A percentile compares a stretch with the other conserved stretches of the same genome.
Conservation (phyloP, 1,284 basidiomycete genomes). For the Boletus semigastroideus region DNA sequence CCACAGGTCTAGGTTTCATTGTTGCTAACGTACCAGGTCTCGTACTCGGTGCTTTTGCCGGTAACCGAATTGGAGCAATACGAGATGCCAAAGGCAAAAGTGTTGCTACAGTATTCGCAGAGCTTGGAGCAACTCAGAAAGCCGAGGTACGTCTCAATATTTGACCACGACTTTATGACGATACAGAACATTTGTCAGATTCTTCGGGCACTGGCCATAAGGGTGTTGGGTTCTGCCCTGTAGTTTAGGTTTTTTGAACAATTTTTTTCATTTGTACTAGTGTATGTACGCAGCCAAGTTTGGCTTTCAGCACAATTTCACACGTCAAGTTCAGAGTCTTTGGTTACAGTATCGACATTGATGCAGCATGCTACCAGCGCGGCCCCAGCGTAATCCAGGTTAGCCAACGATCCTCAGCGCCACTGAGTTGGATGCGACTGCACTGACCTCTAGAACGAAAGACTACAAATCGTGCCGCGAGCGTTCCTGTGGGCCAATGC, state of each 20-base stretch:
- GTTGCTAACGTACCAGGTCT: conserved; percentile 85
- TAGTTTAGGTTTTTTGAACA: conserved; percentile 5
- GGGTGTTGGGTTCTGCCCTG: conserved; percentile 78
- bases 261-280: neutral
- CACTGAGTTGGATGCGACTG: conserved; percentile 8
- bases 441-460: conserved; percentile 15
- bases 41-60: conserved; percentile 77
- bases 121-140: conserved; percentile 78
- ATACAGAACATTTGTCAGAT: conserved; percentile 53
- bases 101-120: conserved; percentile 87
- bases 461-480: conserved; percentile 10
- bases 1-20: conserved; percentile 78
- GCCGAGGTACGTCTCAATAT: conserved; percentile 62
- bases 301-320: no score
- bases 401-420: conserved; percentile 7
- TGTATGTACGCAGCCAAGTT: no score
- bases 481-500: conserved; percentile 17
- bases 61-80: conserved; percentile 83
- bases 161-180: neutral
- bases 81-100: conserved; percentile 92
- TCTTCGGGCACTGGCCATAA: conserved; percentile 82
- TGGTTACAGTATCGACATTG: neutral
- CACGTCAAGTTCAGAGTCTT: neutral
- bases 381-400: conserved; percentile 18
- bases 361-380: conserved; percentile 13